phyloP scores from a whole-genome alignment of 495 filamentous ascomycete species.

The Amphirosellinia nigrospora region DNA sequence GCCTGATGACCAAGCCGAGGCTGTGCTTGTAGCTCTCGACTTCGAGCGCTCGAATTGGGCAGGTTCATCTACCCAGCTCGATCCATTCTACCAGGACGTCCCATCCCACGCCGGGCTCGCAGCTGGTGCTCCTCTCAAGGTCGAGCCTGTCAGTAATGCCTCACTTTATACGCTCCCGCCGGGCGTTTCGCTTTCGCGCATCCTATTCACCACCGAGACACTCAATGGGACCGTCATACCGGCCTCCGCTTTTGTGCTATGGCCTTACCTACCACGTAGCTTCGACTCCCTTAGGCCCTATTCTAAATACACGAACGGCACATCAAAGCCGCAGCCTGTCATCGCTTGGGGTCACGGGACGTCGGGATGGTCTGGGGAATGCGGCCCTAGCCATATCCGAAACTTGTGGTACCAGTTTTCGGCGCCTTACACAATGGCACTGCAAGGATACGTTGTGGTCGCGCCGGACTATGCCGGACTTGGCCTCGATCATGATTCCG shows the following conservation, averaged over 20 bases:
- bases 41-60: constrained; percentile 15
- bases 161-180: neutral
- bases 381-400: constrained; percentile 50
- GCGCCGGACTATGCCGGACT: constrained; percentile 61
- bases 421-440: constrained; percentile 45
- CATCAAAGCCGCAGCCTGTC: neutral
- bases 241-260: constrained; percentile 54
- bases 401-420: constrained; percentile 51
- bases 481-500: constrained; percentile 42
- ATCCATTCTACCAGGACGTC: constrained; percentile 25
- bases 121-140: neutral
- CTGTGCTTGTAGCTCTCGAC: constrained; percentile 1
- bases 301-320: neutral
- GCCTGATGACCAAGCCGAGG: neutral
- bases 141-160: neutral
- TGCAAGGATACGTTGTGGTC: constrained; percentile 57
- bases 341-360: neutral
- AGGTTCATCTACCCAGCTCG: neutral
- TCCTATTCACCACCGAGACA: constrained; percentile 49
- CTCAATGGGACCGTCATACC: constrained; percentile 50
- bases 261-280: constrained; percentile 45
- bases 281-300: neutral
- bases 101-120: constrained; percentile 19
- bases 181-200: constrained; percentile 39
- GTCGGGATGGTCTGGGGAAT: constrained; percentile 24